Base-by-base conservation (phyloP, 768 basidiomycete genomes). In the Clavaria fumosa region DNA sequence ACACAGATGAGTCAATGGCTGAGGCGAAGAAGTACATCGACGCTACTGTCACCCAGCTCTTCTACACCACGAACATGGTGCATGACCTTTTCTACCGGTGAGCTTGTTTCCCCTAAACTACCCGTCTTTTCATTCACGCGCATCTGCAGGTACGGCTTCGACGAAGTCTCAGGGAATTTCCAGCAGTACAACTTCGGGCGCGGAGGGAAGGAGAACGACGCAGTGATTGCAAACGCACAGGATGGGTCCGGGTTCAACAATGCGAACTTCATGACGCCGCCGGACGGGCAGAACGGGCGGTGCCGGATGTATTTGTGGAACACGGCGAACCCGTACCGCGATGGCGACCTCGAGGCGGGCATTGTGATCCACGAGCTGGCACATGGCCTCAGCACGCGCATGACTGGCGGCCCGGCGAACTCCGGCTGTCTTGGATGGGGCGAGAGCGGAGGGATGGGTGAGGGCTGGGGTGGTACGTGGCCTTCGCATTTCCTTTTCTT, bases 281-380 rank as follows among this genome's bases (percentile, higher is more conserved):
- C 79, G 36, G 71, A 89, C 48, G 85, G 83, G 21, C 72, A 76
- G 66, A 83, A 86, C 50, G 86, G 85, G 3, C 76, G 84, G 37
- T 91, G 88, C 79, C 70, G 91, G 46, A 96, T 91, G 90, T 91
- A 91, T 60, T 64, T 90, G 32, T 99, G 93, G 93, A 82, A 86
- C 57, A 85, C 84, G 1, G 81, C 77, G 5, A 63, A 70, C 17
- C 93, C 93, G 2, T 96, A 80, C 63, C 68, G 90, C 15, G 93
- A 99, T 49, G 93, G 93, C 19, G 90, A 95, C 48, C 66, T 96
- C 26, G 93, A 99, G 57, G 86, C 88, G 27, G 93, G 91, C 23
- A 97, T 99, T 41, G 90, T 95, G 46, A 89, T 96, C 41, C 88
- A 90, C 56, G 86, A 91, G 56, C 52, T 82, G 45, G 62, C 69